Evolutionary conservation across 2,329 filamentous ascomycete genomes (phyloP).

Genomic region (Colletotrichum horii): DNA sequence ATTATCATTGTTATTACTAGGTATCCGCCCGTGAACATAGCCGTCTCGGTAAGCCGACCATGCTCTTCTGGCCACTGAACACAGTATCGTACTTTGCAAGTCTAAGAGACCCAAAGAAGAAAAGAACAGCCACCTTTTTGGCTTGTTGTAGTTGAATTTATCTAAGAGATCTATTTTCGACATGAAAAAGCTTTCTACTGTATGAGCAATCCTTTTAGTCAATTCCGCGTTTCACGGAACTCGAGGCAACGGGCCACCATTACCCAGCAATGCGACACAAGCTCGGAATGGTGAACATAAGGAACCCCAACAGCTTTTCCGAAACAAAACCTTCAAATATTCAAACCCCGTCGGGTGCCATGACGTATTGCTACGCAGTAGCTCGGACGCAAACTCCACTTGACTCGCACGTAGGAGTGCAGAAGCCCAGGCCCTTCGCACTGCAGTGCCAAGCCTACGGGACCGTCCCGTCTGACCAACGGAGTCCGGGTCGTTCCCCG

Average conservation of each 20-base stretch:
- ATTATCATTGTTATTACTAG: too few relatives aligned
- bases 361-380: not conserved
- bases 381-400: not conserved
- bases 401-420: not conserved
- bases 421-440: not conserved
- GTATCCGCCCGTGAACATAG: too few relatives aligned
- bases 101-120: too few relatives aligned
- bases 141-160: accelerated
- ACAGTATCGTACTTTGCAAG: too few relatives aligned
- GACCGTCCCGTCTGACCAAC: slow-evolving; percentile 18
- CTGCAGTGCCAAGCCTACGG: not conserved
- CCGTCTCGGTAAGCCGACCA: too few relatives aligned
- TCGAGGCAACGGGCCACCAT: not conserved
- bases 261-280: not conserved
- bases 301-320: not conserved
- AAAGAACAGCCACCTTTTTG: not conserved
- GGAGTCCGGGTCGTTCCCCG: slow-evolving; percentile 16
- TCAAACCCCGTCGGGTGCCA: not conserved
- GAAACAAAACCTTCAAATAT: not conserved
- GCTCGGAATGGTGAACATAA: not conserved
- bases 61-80: too few relatives aligned
- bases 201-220: too few relatives aligned
- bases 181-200: accelerated
- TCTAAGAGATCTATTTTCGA: accelerated
- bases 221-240: not conserved